Evolutionary conservation across 2,329 filamentous ascomycete genomes (phyloP), one percentile per base, ranked within the genome.

Genomic region (Exophiala calicioides): DNA sequence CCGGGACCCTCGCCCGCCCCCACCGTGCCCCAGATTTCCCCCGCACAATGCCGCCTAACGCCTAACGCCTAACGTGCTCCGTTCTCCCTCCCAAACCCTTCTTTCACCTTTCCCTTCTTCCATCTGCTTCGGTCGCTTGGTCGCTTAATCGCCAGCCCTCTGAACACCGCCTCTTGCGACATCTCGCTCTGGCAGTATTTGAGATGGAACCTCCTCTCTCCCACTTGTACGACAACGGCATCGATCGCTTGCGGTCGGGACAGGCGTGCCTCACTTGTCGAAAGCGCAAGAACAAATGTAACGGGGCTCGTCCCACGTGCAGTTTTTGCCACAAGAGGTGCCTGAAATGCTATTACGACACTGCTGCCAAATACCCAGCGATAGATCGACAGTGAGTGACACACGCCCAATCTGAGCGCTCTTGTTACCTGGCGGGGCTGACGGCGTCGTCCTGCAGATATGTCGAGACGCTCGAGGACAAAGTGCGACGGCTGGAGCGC

Each of bases 121-220:
- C n/a, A n/a, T n/a, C n/a, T n/a, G n/a, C n/a, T n/a, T n/a, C n/a
- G n/a, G n/a, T n/a, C n/a, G n/a, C n/a, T n/a, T n/a, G n/a, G n/a
- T n/a, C n/a, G n/a, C n/a, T n/a, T n/a, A n/a, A n/a, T n/a, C 26
- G 73, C 39, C 73, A 72, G 1, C 63, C 69, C 47, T 2, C 9
- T 9, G 9, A 29, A 29, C 9, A 4, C 30, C 8, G n/a, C 30
- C 18, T 33, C 13, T 33, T 15, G 18, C 30, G 13, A 33, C 30
- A 7, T 2, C 33, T 9, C 15, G 9, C 8, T 13, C 13, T 3
- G 6, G 9, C 9, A 19, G 70, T 67, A 27, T 74, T 78, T 53
- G 67, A 74, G 43, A 58, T 77, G 38, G 15, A 10, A 26, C 4
- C 35, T 33, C 8, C 24, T 30, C 21, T 46, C 56, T 37, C 23